phyloP scores from a whole-genome alignment of 1,284 basidiomycete species.

The Apiotrichum gamsii region DNA sequence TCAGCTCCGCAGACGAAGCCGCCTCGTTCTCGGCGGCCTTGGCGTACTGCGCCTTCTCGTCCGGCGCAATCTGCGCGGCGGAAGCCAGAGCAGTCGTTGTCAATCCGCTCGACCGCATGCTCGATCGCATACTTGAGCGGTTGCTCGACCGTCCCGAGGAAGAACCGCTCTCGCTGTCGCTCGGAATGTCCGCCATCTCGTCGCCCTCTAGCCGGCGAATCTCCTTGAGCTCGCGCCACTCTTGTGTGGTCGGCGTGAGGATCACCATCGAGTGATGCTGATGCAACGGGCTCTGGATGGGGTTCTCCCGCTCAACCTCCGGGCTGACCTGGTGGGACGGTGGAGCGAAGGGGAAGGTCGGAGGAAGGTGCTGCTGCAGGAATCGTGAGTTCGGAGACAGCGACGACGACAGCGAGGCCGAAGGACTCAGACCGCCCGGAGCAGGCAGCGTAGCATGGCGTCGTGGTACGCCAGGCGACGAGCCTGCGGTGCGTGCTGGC shows the following conservation, averaged over 20 bases:
- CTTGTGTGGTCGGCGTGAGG: slow-evolving; percentile 48
- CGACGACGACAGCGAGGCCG: slow-evolving; percentile 19
- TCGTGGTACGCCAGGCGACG: slow-evolving; percentile 21
- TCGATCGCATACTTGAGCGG: background rate
- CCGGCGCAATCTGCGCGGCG: too few relatives aligned
- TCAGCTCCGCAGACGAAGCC: background rate
- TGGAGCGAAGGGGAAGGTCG: slow-evolving; percentile 28
- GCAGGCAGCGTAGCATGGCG: slow-evolving; percentile 25
- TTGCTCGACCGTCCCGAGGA: background rate
- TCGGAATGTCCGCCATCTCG: slow-evolving; percentile 1
- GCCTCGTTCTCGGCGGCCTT: background rate
- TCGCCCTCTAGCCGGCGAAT: slow-evolving; percentile 19
- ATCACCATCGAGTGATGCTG: slow-evolving; percentile 37
- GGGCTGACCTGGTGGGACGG: background rate
- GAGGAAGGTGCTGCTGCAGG: slow-evolving; percentile 41
- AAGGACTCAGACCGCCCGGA: slow-evolving; percentile 11
- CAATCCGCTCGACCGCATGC: background rate
- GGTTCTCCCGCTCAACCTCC: background rate
- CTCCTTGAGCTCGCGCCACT: slow-evolving; percentile 44
- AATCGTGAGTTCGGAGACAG: slow-evolving; percentile 42
- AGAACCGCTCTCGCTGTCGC: slow-evolving; percentile 10
- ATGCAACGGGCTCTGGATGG: background rate
- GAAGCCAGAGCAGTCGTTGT: too few relatives aligned
- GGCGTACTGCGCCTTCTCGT: background rate
- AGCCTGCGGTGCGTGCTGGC: slow-evolving; percentile 1